These are phyloP conservation scores for Ceratocystis cacaofunesta DNA, from an alignment of 2,329 filamentous ascomycete species.

Conservation along the genomic window DNA sequence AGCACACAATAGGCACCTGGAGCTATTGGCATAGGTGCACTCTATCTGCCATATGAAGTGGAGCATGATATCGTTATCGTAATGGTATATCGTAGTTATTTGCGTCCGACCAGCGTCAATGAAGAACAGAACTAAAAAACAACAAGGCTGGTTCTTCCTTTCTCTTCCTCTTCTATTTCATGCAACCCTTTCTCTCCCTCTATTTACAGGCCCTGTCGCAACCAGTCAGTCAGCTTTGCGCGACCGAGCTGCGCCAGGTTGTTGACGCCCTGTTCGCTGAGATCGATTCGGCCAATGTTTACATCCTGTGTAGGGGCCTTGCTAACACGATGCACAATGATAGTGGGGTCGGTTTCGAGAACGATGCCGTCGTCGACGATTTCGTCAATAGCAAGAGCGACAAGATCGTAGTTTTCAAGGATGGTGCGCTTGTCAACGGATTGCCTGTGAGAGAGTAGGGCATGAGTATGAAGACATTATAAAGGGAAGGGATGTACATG, in stretches of 20 bases:
- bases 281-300: conserved; percentile 83
- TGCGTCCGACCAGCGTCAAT: not conserved
- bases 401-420: conserved; percentile 95
- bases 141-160: conserved; percentile 10
- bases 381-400: conserved; percentile 87
- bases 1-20: not conserved
- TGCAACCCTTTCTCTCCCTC: not conserved
- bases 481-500: not conserved
- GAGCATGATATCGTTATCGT: conserved; percentile 1
- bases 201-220: conserved; percentile 63
- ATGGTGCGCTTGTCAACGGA: conserved; percentile 95
- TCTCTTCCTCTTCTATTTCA: not conserved
- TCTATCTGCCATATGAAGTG: not conserved
- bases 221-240: conserved; percentile 75
- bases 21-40: not conserved
- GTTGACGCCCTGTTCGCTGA: conserved; percentile 88
- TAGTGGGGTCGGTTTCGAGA: conserved; percentile 89
- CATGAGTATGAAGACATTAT: conserved; percentile 15
- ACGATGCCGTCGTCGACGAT: conserved; percentile 93
- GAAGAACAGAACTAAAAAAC: conserved; percentile 18
- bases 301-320: conserved; percentile 82
- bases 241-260: conserved; percentile 91
- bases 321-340: conserved; percentile 84
- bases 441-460: conserved; percentile 43
- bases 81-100: conserved; percentile 10